phyloP scores from a whole-genome alignment of 2,329 filamentous ascomycete species.

The Aspergillus aculeatus region DNA sequence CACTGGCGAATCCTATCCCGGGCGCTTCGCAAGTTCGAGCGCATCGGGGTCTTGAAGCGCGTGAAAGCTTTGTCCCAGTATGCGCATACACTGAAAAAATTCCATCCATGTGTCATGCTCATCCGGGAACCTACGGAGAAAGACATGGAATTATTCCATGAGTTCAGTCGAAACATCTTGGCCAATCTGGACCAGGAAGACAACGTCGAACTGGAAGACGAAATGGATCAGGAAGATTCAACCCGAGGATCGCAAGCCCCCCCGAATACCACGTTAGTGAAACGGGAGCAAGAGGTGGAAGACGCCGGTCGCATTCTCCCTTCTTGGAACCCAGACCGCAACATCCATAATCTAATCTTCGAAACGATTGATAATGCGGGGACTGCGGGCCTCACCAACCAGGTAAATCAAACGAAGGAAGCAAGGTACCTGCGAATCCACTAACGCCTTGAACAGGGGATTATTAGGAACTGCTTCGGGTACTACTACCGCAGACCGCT shows the following conservation, averaged over 20 bases:
- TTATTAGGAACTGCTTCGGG: slow-evolving; percentile 48
- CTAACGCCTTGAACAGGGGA: slow-evolving; percentile 27
- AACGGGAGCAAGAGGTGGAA: slow-evolving; percentile 25
- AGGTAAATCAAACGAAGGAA: slow-evolving; percentile 28
- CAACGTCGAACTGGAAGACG: slow-evolving; percentile 35
- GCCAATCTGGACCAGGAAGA: slow-evolving; percentile 30
- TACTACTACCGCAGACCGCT: slow-evolving; percentile 55
- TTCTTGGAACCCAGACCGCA: slow-evolving; percentile 56
- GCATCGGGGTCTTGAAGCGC: slow-evolving; percentile 46
- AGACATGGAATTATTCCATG: slow-evolving; percentile 43
- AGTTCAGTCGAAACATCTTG: slow-evolving; percentile 31
- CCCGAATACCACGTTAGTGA: slow-evolving; percentile 20
- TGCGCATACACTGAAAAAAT: slow-evolving; percentile 32
- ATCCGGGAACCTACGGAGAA: slow-evolving; percentile 41
- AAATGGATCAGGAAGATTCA: slow-evolving; percentile 29
- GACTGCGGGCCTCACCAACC: slow-evolving; percentile 50
- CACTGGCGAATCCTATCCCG: slow-evolving; percentile 42
- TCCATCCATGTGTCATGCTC: slow-evolving; percentile 46
- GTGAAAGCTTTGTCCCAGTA: slow-evolving; percentile 46
- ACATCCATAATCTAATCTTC: slow-evolving; percentile 53
- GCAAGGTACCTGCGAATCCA: background rate
- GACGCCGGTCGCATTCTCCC: slow-evolving; percentile 44
- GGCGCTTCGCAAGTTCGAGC: slow-evolving; percentile 46
- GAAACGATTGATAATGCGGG: slow-evolving; percentile 50
- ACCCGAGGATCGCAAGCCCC: slow-evolving; percentile 9